phyloP scores from a whole-genome alignment of 345 rosid genomes.

The Corchorus olitorius region DNA sequence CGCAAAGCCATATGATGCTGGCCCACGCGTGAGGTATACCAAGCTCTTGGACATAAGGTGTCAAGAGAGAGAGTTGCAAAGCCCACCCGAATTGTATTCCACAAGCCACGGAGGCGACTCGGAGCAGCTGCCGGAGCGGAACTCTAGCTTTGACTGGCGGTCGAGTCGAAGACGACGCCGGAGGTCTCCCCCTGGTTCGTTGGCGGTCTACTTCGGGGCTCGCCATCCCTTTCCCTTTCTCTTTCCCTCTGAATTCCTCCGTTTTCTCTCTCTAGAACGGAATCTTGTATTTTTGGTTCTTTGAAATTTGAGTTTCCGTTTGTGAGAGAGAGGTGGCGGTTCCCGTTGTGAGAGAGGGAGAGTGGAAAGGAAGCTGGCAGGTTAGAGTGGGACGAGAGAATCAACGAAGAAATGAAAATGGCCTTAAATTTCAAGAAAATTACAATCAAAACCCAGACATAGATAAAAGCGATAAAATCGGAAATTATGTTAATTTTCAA shows the following conservation, averaged over 20 bases:
- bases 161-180: constrained; percentile 32
- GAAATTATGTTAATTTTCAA: neutral
- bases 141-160: constrained; percentile 40
- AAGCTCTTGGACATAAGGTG: constrained; percentile 96
- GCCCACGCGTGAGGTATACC: constrained; percentile 99
- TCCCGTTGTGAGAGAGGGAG: neutral
- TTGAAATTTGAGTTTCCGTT: constrained; percentile 1
- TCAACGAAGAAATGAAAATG: neutral
- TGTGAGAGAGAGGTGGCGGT: constrained; percentile 11
- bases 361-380: neutral
- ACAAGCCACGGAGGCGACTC: constrained; percentile 87
- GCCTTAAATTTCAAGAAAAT: neutral
- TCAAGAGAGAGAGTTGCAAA: constrained; percentile 86
- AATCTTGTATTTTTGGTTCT: neutral
- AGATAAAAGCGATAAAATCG: neutral
- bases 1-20: constrained; percentile 95
- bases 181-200: constrained; percentile 27
- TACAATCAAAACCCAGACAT: neutral
- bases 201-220: constrained; percentile 38
- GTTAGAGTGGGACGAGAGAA: neutral
- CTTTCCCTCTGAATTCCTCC: neutral
- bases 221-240: constrained; percentile 21
- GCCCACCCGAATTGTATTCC: constrained; percentile 99
- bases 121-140: constrained; percentile 64
- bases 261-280: neutral